phyloP scores from a whole-genome alignment of 305 asterid genomes.

The Rubia occidens region DNA sequence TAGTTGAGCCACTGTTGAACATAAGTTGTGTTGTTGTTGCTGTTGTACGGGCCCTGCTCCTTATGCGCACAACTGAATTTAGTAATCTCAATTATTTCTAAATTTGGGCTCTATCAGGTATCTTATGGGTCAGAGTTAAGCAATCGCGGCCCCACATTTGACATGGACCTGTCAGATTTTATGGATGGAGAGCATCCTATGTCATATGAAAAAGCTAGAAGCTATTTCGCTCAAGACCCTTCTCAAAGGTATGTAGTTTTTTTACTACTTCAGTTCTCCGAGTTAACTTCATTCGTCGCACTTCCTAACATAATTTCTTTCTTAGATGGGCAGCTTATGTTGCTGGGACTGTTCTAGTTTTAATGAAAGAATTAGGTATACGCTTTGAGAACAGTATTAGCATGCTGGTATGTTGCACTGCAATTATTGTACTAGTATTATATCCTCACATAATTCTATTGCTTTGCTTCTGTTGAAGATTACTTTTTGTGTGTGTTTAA shows the following conservation, averaged over 20 bases:
- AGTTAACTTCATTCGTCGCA: constrained; percentile 12
- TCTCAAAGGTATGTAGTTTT: constrained; percentile 60
- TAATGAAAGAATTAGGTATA: constrained; percentile 78
- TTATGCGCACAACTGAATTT: neutral
- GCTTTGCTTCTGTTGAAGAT: neutral
- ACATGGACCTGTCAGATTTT: constrained; percentile 93
- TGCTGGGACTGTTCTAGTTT: constrained; percentile 91
- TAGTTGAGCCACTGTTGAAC: neutral
- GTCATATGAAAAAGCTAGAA: constrained; percentile 74
- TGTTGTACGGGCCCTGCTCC: neutral
- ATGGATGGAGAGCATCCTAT: constrained; percentile 72
- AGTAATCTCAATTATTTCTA: neutral
- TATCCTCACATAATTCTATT: neutral
- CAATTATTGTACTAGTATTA: neutral
- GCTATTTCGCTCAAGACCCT: constrained; percentile 85
- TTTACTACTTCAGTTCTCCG: constrained; percentile 12
- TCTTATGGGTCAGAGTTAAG: constrained; percentile 96
- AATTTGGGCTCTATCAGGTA: constrained; percentile 38
- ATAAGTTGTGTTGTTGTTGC: neutral
- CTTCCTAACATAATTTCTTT: constrained; percentile 28
- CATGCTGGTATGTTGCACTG: constrained; percentile 46
- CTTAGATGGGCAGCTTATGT: constrained; percentile 97
- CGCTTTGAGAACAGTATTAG: constrained; percentile 75
- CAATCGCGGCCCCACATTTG: constrained; percentile 99
- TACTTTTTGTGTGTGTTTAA: neutral